These are phyloP conservation scores for Rutidosis leptorrhynchoides DNA, from an alignment of 129 eudicot species.

Conservation along the genomic window DNA sequence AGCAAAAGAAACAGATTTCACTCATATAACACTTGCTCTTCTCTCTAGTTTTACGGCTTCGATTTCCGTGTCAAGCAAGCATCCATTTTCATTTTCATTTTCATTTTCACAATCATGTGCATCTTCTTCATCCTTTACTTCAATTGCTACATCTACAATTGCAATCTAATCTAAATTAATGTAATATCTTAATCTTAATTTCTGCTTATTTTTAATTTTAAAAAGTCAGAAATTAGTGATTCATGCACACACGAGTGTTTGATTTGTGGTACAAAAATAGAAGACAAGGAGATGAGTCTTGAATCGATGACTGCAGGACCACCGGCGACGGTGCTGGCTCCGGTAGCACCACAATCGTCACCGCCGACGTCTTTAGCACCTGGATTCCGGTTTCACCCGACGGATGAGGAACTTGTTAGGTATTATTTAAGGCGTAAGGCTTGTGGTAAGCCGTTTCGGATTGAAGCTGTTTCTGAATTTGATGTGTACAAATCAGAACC, in stretches of 20 bases:
- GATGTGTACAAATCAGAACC: conserved; percentile 91
- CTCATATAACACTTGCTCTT: not conserved
- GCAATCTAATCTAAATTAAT: not conserved
- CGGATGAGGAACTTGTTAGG: conserved; percentile 80
- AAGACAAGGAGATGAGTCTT: conserved; percentile 41
- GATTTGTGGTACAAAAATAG: conserved; percentile 5
- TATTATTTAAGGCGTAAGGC: conserved; percentile 71
- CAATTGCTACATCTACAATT: conserved; percentile 37
- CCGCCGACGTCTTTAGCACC: conserved; percentile 70
- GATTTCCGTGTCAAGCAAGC: conserved; percentile 95
- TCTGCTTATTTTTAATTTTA: conserved; percentile 11
- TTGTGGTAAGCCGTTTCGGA: conserved; percentile 67
- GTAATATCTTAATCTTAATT: conserved; percentile 3
- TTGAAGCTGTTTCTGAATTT: conserved; percentile 69
- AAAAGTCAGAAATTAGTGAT: not conserved
- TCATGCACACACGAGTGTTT: not conserved
- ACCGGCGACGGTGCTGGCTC: conserved; percentile 19
- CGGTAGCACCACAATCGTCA: conserved; percentile 37
- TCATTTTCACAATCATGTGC: conserved; percentile 18
- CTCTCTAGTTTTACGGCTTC: conserved; percentile 23
- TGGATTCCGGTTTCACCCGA: conserved; percentile 88
- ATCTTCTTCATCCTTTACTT: not conserved
- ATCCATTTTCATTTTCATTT: conserved; percentile 25
- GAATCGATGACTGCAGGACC: conserved; percentile 34
- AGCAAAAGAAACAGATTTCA: conserved; percentile 2